Evolutionary conservation across 352 stramenopile genomes (phyloP).

Genomic region (Pythium monospermum): DNA sequence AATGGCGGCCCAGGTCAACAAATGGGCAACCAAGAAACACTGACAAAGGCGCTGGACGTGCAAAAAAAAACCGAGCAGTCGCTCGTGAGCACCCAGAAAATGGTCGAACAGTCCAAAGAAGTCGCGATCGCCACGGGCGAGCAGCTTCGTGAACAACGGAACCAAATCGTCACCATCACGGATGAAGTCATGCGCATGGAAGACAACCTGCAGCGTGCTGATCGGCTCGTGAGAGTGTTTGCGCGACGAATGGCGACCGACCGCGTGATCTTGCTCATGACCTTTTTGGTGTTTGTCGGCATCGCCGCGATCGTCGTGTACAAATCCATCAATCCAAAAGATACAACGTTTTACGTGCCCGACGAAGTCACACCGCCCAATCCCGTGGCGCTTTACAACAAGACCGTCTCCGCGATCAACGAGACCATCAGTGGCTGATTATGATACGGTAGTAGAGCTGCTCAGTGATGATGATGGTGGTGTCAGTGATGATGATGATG

Average conservation of each 20-base stretch:
- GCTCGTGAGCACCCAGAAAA: slow-evolving; percentile 80
- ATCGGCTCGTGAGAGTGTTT: slow-evolving; percentile 80
- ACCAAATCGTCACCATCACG: slow-evolving; percentile 86
- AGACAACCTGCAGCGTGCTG: slow-evolving; percentile 66
- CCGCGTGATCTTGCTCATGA: slow-evolving; percentile 73
- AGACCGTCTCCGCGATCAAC: slow-evolving; percentile 60
- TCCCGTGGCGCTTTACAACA: slow-evolving; percentile 70
- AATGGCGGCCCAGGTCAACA: slow-evolving; percentile 18
- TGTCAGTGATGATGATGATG: no score
- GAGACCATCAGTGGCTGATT: slow-evolving; percentile 30
- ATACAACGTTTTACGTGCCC: slow-evolving; percentile 80
- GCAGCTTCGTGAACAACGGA: slow-evolving; percentile 67
- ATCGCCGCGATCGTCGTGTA: slow-evolving; percentile 83
- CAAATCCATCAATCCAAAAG: slow-evolving; percentile 68
- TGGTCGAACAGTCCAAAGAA: slow-evolving; percentile 83
- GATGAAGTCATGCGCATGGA: slow-evolving; percentile 87
- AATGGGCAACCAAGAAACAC: slow-evolving; percentile 67
- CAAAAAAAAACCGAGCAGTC: slow-evolving; percentile 84
- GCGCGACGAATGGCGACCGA: slow-evolving; percentile 79
- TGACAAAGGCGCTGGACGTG: slow-evolving; percentile 70
- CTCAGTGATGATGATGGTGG: neutral
- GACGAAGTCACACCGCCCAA: slow-evolving; percentile 82
- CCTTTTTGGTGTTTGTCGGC: slow-evolving; percentile 72
- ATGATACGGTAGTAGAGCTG: neutral
- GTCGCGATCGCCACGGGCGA: slow-evolving; percentile 75